Percentiles rank a stretch among this genome's conserved stretches.
Evolutionary conservation across 2,329 filamentous ascomycete species (phyloP).

Genomic region (Pseudodiploospora longispora): DNA sequence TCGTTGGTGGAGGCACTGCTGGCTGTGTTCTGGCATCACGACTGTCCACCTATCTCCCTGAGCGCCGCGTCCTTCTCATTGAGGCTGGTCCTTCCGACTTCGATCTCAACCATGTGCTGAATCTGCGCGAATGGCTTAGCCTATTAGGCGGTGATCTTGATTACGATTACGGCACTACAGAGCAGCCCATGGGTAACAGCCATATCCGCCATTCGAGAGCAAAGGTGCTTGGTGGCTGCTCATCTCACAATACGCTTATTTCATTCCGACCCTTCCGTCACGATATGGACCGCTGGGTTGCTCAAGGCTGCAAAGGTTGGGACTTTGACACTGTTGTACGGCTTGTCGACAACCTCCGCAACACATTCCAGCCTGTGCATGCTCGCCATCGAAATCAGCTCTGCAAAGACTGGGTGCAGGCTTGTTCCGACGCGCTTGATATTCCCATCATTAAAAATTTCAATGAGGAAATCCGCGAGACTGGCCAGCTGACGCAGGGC

Average conservation of each 20-base stretch:
- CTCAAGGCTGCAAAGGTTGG: conserved; percentile 76
- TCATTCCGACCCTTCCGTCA: conserved; percentile 88
- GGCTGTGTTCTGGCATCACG: conserved; percentile 78
- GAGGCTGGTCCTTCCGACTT: conserved; percentile 87
- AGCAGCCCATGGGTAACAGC: conserved; percentile 88
- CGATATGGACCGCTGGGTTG: conserved; percentile 78
- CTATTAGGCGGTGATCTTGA: conserved; percentile 82
- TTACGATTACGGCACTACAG: conserved; percentile 83
- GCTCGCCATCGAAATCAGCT: conserved; percentile 80
- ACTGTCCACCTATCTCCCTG: conserved; percentile 73
- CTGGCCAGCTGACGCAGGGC: conserved; percentile 63
- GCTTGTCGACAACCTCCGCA: conserved; percentile 73
- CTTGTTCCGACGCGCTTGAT: conserved; percentile 68
- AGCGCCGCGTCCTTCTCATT: conserved; percentile 73
- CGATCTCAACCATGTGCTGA: conserved; percentile 77
- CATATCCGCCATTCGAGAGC: conserved; percentile 87
- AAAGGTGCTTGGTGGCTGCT: conserved; percentile 88
- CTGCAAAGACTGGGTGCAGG: conserved; percentile 81
- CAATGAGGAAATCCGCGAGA: conserved; percentile 72
- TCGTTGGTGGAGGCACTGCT: conserved; percentile 78
- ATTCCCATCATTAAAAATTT: conserved; percentile 81
- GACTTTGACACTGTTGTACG: conserved; percentile 77
- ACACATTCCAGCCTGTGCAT: conserved; percentile 86
- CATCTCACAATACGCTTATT: conserved; percentile 88
- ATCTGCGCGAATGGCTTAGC: conserved; percentile 79